Evolutionary conservation across 352 stramenopile genomes (phyloP), one percentile per base, ranked within the genome.

Genomic region (Thalassiosira mediterranea): DNA sequence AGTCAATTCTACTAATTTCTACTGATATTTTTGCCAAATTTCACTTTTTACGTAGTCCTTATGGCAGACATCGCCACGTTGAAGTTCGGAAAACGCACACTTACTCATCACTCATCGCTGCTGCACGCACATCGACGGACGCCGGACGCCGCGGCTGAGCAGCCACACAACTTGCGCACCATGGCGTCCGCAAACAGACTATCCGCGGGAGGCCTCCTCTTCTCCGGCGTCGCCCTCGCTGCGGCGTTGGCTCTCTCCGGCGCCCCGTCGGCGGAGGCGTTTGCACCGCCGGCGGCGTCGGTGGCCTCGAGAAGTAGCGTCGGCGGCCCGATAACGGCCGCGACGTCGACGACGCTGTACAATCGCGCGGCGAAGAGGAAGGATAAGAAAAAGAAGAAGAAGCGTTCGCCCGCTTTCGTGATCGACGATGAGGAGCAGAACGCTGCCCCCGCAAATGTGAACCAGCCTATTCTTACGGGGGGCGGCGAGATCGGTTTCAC

Each of bases 351-450:
- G 28, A 13, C 56, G 13, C 21, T 74, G 1, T 68, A 75, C 63
- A 74, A 75, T 53, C 57, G 63, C 2, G 32, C 51, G 21, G 63
- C 51, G 4, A 21, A 63, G 40, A 26, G 64, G 31, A 61, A 72
- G 48, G 31, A 53, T 4, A 73, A 81, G 19, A 78, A 78, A 57
- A 80, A 75, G 42, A 79, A 79, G 51, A 81, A 72, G 44, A 28
- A 34, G n/a, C 48, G 48, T 15, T 68, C 40, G 26, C 48, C 65
- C 32, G 38, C 60, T 8, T 52, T 75, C 26, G 34, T 81, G 32
- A 23, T 65, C 13, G 68, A 77, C 4, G 62, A 67, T 0, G 71
- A 74, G 1, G 69, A 72, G 1, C 38, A 64, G 0, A 13, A 60
- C 3, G 5, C n/a, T 29, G 7, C n/a, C 49, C 4, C 59, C 21